These are phyloP conservation scores for Phytopythium litorale DNA, from an alignment of 352 stramenopile species.

Conservation along the genomic window DNA sequence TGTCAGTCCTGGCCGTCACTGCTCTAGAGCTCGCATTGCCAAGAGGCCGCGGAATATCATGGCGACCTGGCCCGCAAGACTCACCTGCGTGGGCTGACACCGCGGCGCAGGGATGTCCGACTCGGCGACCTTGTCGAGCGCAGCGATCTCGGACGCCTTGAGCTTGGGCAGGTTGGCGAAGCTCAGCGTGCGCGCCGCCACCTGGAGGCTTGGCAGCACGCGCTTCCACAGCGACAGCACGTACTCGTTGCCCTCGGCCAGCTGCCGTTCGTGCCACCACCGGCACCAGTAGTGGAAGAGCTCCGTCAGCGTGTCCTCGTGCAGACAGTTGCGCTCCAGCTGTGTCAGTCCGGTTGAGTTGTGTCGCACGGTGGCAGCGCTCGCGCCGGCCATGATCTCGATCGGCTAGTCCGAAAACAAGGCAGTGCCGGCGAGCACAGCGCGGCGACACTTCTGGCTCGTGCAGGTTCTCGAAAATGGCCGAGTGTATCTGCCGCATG, in stretches of 20 bases:
- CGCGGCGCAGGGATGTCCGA: constrained; percentile 88
- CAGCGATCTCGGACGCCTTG: constrained; percentile 71
- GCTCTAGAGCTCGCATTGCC: not conserved
- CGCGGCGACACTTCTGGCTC: constrained; percentile 75
- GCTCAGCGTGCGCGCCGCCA: constrained; percentile 83
- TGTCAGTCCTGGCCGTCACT: too few species aligned
- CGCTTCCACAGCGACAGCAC: constrained; percentile 93
- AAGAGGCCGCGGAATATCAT: constrained; percentile 62
- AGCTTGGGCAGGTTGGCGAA: constrained; percentile 86
- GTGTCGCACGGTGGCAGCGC: constrained; percentile 87
- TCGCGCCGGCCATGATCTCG: constrained; percentile 79
- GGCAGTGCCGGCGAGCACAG: constrained; percentile 59
- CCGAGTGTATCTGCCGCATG: constrained; percentile 95
- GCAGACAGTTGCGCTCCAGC: constrained; percentile 84
- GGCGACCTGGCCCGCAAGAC: constrained; percentile 80
- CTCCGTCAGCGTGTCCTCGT: constrained; percentile 85
- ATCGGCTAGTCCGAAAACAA: constrained; percentile 79
- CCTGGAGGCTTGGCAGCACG: constrained; percentile 79
- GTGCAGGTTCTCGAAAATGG: constrained; percentile 78
- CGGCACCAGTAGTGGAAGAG: constrained; percentile 94
- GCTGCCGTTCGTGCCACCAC: constrained; percentile 91
- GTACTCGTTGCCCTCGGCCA: constrained; percentile 98
- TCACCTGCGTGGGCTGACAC: constrained; percentile 77
- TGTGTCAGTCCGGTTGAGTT: constrained; percentile 85
- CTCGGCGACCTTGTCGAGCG: constrained; percentile 88